Evolutionary conservation across 2,329 filamentous ascomycete genomes (phyloP).

Genomic region (Ceratocystis harringtonii): DNA sequence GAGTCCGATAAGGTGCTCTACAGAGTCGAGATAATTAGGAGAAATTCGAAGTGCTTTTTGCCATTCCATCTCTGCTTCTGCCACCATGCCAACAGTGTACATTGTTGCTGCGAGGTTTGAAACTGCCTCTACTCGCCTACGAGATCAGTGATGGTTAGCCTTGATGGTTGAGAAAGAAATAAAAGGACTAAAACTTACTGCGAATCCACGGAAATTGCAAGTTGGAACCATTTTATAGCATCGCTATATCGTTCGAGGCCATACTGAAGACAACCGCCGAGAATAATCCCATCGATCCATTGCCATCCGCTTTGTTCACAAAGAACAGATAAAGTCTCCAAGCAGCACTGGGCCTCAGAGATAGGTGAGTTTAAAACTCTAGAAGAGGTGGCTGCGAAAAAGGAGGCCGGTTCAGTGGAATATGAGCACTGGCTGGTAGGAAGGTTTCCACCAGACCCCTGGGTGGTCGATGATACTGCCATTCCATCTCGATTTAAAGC

Average conservation of each 20-base stretch:
- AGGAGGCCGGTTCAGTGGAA: neutral
- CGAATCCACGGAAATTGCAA: slow-evolving; percentile 41
- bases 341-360: slow-evolving; percentile 42
- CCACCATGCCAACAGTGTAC: slow-evolving; percentile 64
- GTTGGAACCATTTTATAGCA: slow-evolving; percentile 58
- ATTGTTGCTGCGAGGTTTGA: slow-evolving; percentile 86
- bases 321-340: slow-evolving; percentile 57
- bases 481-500: neutral
- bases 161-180: neutral
- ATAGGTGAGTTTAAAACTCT: neutral
- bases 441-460: neutral
- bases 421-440: neutral
- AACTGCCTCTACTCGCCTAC: slow-evolving; percentile 75
- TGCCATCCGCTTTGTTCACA: slow-evolving; percentile 70
- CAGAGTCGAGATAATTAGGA: slow-evolving; percentile 84
- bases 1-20: slow-evolving; percentile 82
- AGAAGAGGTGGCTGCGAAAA: neutral
- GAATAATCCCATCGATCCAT: slow-evolving; percentile 85
- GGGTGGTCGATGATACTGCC: neutral
- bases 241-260: slow-evolving; percentile 72
- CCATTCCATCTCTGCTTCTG: slow-evolving; percentile 81
- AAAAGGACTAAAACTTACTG: slow-evolving; percentile 30
- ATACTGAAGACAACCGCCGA: slow-evolving; percentile 85
- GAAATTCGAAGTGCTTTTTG: slow-evolving; percentile 64
- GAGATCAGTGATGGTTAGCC: slow-evolving; percentile 19